Evolutionary conservation across 257 asterid genomes (phyloP).

Genomic region (Capsicum baccatum): DNA sequence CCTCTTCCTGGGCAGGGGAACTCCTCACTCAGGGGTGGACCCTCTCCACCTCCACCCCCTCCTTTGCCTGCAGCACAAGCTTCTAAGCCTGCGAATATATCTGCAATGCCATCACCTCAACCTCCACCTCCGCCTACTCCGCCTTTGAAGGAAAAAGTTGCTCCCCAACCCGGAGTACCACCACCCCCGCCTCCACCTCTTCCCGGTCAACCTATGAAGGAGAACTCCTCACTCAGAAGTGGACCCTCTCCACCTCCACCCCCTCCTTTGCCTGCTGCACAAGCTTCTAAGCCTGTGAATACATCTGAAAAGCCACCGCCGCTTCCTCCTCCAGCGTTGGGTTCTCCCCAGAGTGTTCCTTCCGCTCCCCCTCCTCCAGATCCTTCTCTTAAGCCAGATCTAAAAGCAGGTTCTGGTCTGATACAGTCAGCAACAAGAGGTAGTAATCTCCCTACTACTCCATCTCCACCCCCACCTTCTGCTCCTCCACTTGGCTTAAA

Average conservation of each 20-base stretch:
- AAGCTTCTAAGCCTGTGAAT: conserved; percentile 38
- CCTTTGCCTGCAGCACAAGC: too few species aligned
- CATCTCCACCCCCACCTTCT: conserved; percentile 87
- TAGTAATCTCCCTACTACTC: conserved; percentile 47
- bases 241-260: conserved; percentile 47
- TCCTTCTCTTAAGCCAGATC: conserved; percentile 40
- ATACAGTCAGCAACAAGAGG: conserved; percentile 38
- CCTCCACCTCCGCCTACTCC: conserved; percentile 37
- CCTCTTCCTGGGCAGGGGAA: conserved; percentile 30
- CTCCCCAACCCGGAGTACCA: neutral
- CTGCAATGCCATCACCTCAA: conserved; percentile 31
- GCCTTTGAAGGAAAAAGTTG: conserved; percentile 27
- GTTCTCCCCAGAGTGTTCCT: conserved; percentile 44
- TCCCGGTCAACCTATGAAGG: conserved; percentile 36
- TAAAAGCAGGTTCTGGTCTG: conserved; percentile 29
- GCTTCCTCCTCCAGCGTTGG: conserved; percentile 48
- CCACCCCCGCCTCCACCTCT: conserved; percentile 38
- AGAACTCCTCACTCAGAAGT: conserved; percentile 29
- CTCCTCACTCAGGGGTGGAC: too few species aligned
- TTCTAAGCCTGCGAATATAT: too few species aligned
- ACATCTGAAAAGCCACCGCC: conserved; percentile 52
- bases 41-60: too few species aligned
- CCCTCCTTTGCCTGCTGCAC: conserved; percentile 45
- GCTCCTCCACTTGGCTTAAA: conserved; percentile 61
- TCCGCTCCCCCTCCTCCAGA: conserved; percentile 75